Evolutionary conservation across 352 stramenopile genomes (phyloP).

Genomic region (Blastocystis sp.): DNA sequence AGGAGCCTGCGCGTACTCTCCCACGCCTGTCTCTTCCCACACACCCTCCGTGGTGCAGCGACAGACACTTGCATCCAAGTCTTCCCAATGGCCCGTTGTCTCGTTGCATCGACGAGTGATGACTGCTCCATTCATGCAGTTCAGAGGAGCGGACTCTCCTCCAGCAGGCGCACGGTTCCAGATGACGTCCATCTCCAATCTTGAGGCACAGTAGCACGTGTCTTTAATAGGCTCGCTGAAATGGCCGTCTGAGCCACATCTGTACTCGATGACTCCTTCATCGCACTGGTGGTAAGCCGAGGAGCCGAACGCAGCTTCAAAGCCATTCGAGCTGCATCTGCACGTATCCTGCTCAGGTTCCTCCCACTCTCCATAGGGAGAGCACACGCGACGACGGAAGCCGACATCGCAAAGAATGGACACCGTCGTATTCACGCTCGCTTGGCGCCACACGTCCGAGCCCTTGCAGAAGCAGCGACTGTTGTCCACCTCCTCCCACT

Average conservation of each 20-base stretch:
- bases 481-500: constrained; percentile 21
- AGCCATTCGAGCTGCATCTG: not conserved
- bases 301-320: not conserved
- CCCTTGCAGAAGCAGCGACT: not conserved
- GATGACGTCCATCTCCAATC: not conserved
- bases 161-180: not conserved
- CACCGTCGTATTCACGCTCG: not conserved
- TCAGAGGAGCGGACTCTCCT: not conserved
- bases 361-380: not conserved
- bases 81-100: constrained; percentile 9
- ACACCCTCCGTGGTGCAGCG: not conserved
- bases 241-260: not conserved
- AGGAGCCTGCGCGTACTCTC: not conserved
- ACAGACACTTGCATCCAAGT: not conserved
- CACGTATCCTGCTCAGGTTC: not conserved
- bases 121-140: constrained; percentile 18
- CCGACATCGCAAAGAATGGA: not conserved
- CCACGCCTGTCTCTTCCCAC: not conserved
- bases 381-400: not conserved
- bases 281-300: not conserved
- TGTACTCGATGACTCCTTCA: not conserved
- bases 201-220: not conserved
- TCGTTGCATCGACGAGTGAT: not conserved
- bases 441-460: not conserved
- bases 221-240: not conserved